Evolutionary conservation across 2,329 filamentous ascomycete species (phyloP).

Genomic region (Fusarium subglutinans): DNA sequence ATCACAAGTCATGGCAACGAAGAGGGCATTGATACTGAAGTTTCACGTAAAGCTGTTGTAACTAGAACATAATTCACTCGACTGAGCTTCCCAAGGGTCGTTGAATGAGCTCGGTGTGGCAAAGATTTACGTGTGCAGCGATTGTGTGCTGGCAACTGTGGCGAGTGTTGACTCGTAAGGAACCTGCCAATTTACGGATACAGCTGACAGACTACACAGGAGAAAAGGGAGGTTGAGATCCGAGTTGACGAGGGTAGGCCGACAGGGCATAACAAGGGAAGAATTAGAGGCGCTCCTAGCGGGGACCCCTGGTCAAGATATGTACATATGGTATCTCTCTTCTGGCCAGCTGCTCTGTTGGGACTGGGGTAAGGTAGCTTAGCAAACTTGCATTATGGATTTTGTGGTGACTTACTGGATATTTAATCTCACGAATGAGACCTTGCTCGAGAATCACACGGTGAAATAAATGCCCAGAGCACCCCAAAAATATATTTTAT

Average conservation of each 20-base stretch:
- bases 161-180: conserved; percentile 8
- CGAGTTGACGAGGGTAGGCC: conserved; percentile 14
- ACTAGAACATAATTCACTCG: background rate
- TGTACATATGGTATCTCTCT: conserved; percentile 8
- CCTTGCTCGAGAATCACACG: conserved; percentile 22
- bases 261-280: conserved; percentile 26
- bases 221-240: conserved; percentile 35
- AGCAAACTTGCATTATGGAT: conserved; percentile 12
- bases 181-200: conserved; percentile 1
- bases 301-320: conserved; percentile 30
- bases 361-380: conserved; percentile 17
- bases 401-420: conserved; percentile 12
- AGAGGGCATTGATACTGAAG: background rate
- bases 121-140: conserved; percentile 16
- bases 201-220: background rate
- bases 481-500: background rate
- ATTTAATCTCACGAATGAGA: conserved; percentile 4
- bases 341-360: conserved; percentile 28
- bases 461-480: background rate
- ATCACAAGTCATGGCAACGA: background rate
- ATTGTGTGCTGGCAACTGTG: conserved; percentile 22
- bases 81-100: background rate
- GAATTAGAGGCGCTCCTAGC: conserved; percentile 31
- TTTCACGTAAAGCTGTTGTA: background rate
- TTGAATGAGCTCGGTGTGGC: conserved; percentile 14